Evolutionary conservation across 192 early-diverging fungal genomes (phyloP), one percentile per base, ranked within the genome.

Genomic region (Dissophora globulifera): DNA sequence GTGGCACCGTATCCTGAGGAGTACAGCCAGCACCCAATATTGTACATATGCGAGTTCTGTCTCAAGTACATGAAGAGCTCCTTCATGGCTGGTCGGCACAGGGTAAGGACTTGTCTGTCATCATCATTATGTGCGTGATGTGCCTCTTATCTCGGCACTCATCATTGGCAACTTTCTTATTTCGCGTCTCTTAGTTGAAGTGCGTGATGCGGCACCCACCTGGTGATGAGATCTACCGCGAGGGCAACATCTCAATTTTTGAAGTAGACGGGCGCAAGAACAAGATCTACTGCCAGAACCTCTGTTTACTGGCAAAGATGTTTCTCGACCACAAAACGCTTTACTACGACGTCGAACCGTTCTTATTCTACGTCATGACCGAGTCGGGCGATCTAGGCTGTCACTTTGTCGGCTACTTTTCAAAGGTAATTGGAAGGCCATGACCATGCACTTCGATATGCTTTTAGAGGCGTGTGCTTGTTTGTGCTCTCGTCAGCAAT

Each of bases 241-340:
- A 98, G 64, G 91, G 86, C n/a, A 83, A 85, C 15, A 75, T 99
- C 20, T 89, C 90, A 15, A 89, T 98, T 23, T 99, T 98, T 79
- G 97, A 99, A 70, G 94, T 99, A 4, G 97, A 99, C 63, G 97
- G 97, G 8, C 83, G 94, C 16, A 96, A 95, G 71, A 95, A 98
- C 83, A 99, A 98, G 87, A 84, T 97, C 17, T 99, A 98, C 62
- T 98, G 97, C 83, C 97, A 98, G 72, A 98, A 96, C 79, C 82
- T 99, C 27, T 99, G 97, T 60, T 85, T 99, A 13, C 75, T 99
- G 25, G 93, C 95, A 41, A 99, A 99, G 69, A 94, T 95, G 91
- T 99, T 98, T 78, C 78, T 99, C 17, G 96, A 97, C 83, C 94
- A 95, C 71, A 99, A 99, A 67, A 98, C 97, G 3, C 81, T 98